Conservation (phyloP, 1,139 yeast species). For the Keqinozyma sinolaborantium region DNA sequence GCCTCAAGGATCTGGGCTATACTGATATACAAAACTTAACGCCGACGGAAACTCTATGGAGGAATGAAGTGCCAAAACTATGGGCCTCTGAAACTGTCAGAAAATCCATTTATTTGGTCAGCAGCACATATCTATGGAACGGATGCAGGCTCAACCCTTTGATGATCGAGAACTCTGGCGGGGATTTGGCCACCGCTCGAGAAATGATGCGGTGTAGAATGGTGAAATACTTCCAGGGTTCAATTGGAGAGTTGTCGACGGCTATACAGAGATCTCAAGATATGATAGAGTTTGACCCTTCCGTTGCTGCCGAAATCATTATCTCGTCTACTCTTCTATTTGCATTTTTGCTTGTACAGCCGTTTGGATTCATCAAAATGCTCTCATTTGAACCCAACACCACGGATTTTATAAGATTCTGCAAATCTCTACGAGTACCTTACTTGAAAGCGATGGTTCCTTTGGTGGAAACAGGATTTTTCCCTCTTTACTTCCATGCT, state of each 20-base stretch:
- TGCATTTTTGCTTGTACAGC: conserved; percentile 27
- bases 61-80: conserved; percentile 20
- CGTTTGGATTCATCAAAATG: conserved; percentile 23
- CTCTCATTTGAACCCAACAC: conserved; percentile 15
- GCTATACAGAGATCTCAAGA: conserved; percentile 14
- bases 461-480: background rate
- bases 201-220: background rate
- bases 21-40: conserved; percentile 1
- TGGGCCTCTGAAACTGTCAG: conserved; percentile 2
- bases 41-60: conserved; percentile 15
- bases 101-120: conserved; percentile 5
- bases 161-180: conserved; percentile 3
- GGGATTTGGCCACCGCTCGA: conserved; percentile 2
- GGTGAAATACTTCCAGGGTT: background rate
- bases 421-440: background rate
- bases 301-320: conserved; percentile 20
- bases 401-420: conserved; percentile 18
- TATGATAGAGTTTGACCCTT: no score
- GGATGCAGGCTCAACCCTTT: conserved; percentile 1
- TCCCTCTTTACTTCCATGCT: background rate
- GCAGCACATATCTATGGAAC: conserved; percentile 2
- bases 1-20: conserved; percentile 13
- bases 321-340: conserved; percentile 23
- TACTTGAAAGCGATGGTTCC: background rate
- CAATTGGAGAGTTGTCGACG: background rate